Base-by-base conservation (phyloP, 2,329 filamentous ascomycete species). In the Albifimbria verrucaria region DNA sequence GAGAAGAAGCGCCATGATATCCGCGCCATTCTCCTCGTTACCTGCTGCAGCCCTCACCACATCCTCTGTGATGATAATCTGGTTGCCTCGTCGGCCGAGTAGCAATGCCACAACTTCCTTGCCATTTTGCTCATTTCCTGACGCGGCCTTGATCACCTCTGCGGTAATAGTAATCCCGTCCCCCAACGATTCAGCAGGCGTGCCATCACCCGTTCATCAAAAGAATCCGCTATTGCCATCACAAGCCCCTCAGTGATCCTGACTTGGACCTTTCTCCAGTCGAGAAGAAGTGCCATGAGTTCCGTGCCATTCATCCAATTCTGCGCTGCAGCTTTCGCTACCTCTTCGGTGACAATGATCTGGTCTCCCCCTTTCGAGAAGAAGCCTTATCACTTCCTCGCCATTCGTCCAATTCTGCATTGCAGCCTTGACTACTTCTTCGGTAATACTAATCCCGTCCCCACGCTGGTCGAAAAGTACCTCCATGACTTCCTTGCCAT, bases 321-420 rank as follows among this genome's bases (percentile, higher is more conserved):
- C 48, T 26, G 41, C 11, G 52, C 51, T 10, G 51, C 46, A n/a
- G 50, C 52, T 26, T 18, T 42, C 6, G 49, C 26, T 21, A 52
- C 39, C 18, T 52, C 50, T 11, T 51, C 50, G 17, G 52, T 56
- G 28, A 56, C 53, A 7, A 25, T 47, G 22, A 56, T 50, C 21
- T 54, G 18, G 18, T 51, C 43, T 32, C 56, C 52, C 20, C 42
- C 41, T 26, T 7, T 57, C 32, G 20, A 57, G 49, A 42, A 57
- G 51, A 2, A 56, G 11, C 23, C 24, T 22, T 18, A 58, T 51
- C 18, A 59, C 25, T 23, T 55, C 36, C 2, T 51, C 36, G 25
- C 52, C 50, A 23, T 25, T 44, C 47, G 17, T 4, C n/a, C 3
- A 3, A 48, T 57, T 54, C 24, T 25, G 23, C 15, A 43, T 46